A percentile compares a stretch with the other conserved stretches of the same genome.
Conservation (phyloP, 208 protist species). For the Novymonas esmeraldas region DNA sequence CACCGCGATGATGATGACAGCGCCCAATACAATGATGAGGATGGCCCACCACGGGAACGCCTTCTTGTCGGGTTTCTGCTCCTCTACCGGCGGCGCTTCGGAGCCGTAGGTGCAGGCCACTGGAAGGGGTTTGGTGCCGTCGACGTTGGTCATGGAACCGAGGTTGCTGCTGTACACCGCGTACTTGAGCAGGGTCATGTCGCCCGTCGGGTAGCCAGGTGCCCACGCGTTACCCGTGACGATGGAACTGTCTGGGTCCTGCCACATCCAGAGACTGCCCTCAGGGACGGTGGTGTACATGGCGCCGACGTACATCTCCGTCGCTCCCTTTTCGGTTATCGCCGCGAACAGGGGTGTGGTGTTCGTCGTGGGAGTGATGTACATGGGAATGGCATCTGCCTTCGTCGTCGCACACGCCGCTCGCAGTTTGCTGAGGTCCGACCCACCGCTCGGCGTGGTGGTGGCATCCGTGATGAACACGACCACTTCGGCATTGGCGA, state of each 20-base stretch:
- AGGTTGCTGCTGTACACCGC: conserved; percentile 15
- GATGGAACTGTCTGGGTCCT: not conserved
- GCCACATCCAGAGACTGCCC: not conserved
- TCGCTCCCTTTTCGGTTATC: not conserved
- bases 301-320: not conserved
- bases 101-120: conserved; percentile 4
- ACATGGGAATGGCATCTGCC: not conserved
- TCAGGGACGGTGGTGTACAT: not conserved
- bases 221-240: not conserved
- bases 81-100: not conserved
- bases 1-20: not conserved
- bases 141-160: conserved; percentile 7
- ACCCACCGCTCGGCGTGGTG: not conserved
- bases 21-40: not conserved
- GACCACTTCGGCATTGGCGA: not conserved
- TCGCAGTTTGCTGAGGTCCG: not conserved
- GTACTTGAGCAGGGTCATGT: not conserved
- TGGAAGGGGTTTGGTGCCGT: conserved; percentile 3
- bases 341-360: not conserved
- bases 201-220: conserved; percentile 1
- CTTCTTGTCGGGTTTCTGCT: not conserved
- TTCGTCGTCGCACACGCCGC: not conserved
- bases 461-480: not conserved
- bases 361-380: not conserved
- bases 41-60: not conserved